Conservation (phyloP, 495 filamentous ascomycete genomes). For the Penicillium nucicola region DNA sequence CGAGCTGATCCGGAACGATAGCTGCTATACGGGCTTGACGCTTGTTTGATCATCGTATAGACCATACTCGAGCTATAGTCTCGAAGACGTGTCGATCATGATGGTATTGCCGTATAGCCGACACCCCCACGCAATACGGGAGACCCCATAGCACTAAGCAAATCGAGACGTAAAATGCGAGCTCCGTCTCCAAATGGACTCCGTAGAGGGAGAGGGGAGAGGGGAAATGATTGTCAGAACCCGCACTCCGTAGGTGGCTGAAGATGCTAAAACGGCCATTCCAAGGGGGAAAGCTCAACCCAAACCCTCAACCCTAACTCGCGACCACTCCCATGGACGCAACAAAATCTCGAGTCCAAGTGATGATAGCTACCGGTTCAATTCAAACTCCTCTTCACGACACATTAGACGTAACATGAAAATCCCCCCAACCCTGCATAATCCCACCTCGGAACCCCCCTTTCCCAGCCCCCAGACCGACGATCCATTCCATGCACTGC, state of each 20-base stretch:
- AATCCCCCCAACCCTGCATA: too few species aligned
- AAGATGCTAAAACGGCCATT: too few species aligned
- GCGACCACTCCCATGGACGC: too few species aligned
- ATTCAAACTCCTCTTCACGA: too few species aligned
- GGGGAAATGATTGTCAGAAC: too few species aligned
- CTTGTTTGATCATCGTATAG: slow-evolving; percentile 8
- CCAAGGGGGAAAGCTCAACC: too few species aligned
- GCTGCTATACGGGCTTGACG: slow-evolving; percentile 27
- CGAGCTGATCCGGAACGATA: slow-evolving; percentile 24
- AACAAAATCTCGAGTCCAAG: too few species aligned
- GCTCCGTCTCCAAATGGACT: background rate
- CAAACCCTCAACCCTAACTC: too few species aligned
- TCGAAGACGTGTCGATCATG: too few species aligned
- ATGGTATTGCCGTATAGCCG: background rate
- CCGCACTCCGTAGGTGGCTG: too few species aligned
- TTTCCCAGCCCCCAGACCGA: background rate
- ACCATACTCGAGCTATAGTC: background rate
- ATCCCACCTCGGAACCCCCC: background rate
- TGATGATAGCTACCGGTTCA: too few species aligned
- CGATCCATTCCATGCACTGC: slow-evolving; percentile 6
- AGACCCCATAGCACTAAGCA: background rate
- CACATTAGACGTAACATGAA: too few species aligned
- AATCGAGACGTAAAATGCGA: background rate
- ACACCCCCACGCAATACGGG: slow-evolving; percentile 1
- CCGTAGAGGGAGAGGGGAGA: background rate